phyloP scores from a whole-genome alignment of 1,284 basidiomycete genomes.

The Schizophyllum commune region DNA sequence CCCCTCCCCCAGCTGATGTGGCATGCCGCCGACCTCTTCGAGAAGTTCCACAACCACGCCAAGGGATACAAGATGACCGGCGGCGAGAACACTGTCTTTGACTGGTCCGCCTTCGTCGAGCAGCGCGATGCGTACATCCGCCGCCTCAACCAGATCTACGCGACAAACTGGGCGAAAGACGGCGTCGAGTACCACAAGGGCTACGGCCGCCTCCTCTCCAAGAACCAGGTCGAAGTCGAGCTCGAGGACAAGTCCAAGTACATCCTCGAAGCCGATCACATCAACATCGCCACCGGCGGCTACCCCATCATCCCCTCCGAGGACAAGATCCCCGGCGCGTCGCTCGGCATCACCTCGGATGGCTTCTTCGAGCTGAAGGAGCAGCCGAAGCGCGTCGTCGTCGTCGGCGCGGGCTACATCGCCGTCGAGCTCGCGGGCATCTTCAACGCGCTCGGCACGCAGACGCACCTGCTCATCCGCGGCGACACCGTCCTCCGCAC shows the following conservation, averaged over 20 bases:
- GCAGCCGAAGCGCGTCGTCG: slow-evolving; percentile 89
- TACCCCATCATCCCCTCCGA: slow-evolving; percentile 78
- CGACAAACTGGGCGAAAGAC: slow-evolving; percentile 82
- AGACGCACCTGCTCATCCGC: slow-evolving; percentile 91
- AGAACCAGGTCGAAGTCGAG: slow-evolving; percentile 62
- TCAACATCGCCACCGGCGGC: slow-evolving; percentile 86
- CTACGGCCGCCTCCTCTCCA: slow-evolving; percentile 64
- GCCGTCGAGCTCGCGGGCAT: slow-evolving; percentile 92
- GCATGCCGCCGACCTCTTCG: slow-evolving; percentile 93
- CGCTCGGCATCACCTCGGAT: slow-evolving; percentile 88
- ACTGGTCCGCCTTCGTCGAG: slow-evolving; percentile 88
- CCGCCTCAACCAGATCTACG: slow-evolving; percentile 89
- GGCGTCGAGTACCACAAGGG: slow-evolving; percentile 87
- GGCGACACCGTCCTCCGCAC: slow-evolving; percentile 85
- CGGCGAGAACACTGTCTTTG: slow-evolving; percentile 48
- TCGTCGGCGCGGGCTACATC: slow-evolving; percentile 97
- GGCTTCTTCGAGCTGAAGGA: slow-evolving; percentile 92
- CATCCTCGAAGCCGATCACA: slow-evolving; percentile 64
- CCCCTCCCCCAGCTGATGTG: slow-evolving; percentile 81
- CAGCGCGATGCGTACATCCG: slow-evolving; percentile 95
- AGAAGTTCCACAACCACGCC: slow-evolving; percentile 74
- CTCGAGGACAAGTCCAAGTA: slow-evolving; percentile 59
- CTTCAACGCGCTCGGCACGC: slow-evolving; percentile 78
- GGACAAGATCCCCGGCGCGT: slow-evolving; percentile 80
- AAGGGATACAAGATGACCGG: slow-evolving; percentile 74